Base-by-base conservation (phyloP, 1,139 yeast species). In the Yamadazyma buinensis region DNA sequence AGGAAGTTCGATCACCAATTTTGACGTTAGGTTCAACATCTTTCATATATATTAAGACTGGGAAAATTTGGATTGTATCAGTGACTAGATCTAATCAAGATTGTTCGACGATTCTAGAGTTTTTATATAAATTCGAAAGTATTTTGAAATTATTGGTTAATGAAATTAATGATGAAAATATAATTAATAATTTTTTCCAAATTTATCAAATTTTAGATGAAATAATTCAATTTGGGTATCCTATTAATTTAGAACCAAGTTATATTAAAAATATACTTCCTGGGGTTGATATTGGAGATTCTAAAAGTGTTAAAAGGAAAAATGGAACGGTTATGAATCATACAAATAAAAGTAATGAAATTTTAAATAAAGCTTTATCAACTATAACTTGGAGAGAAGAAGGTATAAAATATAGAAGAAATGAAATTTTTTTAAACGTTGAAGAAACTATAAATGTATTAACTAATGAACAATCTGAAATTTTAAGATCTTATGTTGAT, bases 11-110 rank as follows among this genome's bases (percentile, higher is more conserved):
- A 39, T 82, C 95, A 3, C 98, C 98, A 0, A 80, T 92, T 6
- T 62, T 90, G 36, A 92, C 97, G 0, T 61, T 92, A 28, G 98
- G 98, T 3, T 85, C 95, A 1, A 92, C 97, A 0, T 84, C 96
- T 0, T 92, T 90, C 54, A 71, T 88, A 30, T 90, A 88, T 52
- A 81, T 86, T 32, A 75, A 77, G 45, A 75, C 80, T 36, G 82
- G 80, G 12, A 67, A 72, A 38, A 50, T 92, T 15, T 92, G 95
- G 83, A 54, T 87, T 11, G 95, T 90, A 13, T 95, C 90, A 0
- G 92, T 90, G 14, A 77, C 95, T 1, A 72, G 97, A 41, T 81
- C 90, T 31, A 92, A 92, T 54, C 87, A 83, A 28, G 96, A 92
- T 54, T 88, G 94, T 33, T 78, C 90, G 1, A 61, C 78, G 11